A percentile compares a stretch with the other conserved stretches of the same genome.
These are phyloP conservation scores for Penicillium olsonii DNA, from an alignment of 2,329 filamentous ascomycete species.

Conservation along the genomic window DNA sequence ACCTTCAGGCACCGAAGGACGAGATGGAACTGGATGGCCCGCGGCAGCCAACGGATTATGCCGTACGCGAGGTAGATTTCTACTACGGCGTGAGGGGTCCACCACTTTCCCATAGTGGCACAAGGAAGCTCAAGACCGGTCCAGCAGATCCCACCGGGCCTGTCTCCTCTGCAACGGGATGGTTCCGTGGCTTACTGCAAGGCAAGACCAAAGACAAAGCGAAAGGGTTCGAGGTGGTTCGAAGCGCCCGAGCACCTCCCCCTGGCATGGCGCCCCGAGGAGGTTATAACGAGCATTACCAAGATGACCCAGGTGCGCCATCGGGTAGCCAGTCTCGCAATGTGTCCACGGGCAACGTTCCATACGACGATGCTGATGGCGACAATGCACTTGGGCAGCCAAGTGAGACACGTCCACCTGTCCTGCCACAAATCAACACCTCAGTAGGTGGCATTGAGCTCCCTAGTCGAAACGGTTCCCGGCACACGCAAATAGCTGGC, in stretches of 20 bases:
- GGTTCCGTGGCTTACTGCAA: constrained; percentile 77
- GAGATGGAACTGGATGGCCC: constrained; percentile 57
- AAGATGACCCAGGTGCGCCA: constrained; percentile 49
- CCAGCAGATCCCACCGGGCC: constrained; percentile 93
- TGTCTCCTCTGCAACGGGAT: constrained; percentile 83
- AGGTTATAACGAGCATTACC: constrained; percentile 65
- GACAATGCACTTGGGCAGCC: constrained; percentile 16
- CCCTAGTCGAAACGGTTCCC: constrained; percentile 64
- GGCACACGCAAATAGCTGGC: constrained; percentile 50
- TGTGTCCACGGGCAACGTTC: constrained; percentile 23
- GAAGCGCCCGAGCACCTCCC: constrained; percentile 82
- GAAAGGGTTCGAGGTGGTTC: constrained; percentile 95
- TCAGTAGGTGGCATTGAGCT: constrained; percentile 58
- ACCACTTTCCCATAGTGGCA: constrained; percentile 77
- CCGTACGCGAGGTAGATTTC: constrained; percentile 92
- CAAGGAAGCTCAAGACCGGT: constrained; percentile 85
- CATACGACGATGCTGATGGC: constrained; percentile 32
- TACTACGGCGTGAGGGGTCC: constrained; percentile 93
- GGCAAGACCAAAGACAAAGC: constrained; percentile 91
- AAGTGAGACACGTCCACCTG: constrained; percentile 44
- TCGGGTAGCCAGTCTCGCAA: constrained; percentile 26
- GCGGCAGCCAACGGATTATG: constrained; percentile 71
- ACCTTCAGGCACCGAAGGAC: constrained; percentile 54
- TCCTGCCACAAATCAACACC: constrained; percentile 61
- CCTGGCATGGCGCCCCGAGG: constrained; percentile 62